Evolutionary conservation across 768 basidiomycete species (phyloP).

Genomic region (Pilatotrama ljubarskyi): DNA sequence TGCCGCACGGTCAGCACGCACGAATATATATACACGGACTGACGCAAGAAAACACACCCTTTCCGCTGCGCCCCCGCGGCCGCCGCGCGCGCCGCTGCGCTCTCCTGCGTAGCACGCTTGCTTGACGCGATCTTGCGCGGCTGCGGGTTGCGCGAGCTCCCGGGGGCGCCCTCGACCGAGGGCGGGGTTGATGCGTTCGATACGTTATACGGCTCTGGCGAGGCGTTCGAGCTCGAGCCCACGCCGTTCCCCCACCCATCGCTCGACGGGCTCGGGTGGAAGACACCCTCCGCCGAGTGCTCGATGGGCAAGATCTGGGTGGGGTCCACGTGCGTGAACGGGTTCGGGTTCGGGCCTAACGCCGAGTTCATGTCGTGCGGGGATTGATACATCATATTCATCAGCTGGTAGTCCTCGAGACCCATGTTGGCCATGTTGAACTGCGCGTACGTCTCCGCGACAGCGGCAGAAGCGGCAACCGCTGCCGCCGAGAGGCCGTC

Average conservation of each 20-base stretch:
- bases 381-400: slow-evolving; percentile 63
- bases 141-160: slow-evolving; percentile 30
- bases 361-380: slow-evolving; percentile 42
- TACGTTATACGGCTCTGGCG: slow-evolving; percentile 70
- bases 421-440: slow-evolving; percentile 54
- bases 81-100: slow-evolving; percentile 23
- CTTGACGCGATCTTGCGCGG: slow-evolving; percentile 65
- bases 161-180: slow-evolving; percentile 53
- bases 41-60: slow-evolving; percentile 34
- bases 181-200: slow-evolving; percentile 77
- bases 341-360: slow-evolving; percentile 29
- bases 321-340: slow-evolving; percentile 86
- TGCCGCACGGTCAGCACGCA: slow-evolving; percentile 24
- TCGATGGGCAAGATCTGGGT: slow-evolving; percentile 74
- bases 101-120: slow-evolving; percentile 59
- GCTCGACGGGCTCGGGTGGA: slow-evolving; percentile 78
- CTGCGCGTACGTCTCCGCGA: slow-evolving; percentile 74
- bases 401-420: slow-evolving; percentile 64
- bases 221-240: slow-evolving; percentile 65
- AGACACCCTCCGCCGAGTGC: slow-evolving; percentile 45
- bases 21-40: not conserved
- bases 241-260: slow-evolving; percentile 78
- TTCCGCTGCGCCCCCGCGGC: slow-evolving; percentile 41
- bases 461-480: slow-evolving; percentile 62
- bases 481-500: slow-evolving; percentile 68